Evolutionary conservation across 192 early-diverging fungal species (phyloP).

Genomic region (Coemansia pectinata): DNA sequence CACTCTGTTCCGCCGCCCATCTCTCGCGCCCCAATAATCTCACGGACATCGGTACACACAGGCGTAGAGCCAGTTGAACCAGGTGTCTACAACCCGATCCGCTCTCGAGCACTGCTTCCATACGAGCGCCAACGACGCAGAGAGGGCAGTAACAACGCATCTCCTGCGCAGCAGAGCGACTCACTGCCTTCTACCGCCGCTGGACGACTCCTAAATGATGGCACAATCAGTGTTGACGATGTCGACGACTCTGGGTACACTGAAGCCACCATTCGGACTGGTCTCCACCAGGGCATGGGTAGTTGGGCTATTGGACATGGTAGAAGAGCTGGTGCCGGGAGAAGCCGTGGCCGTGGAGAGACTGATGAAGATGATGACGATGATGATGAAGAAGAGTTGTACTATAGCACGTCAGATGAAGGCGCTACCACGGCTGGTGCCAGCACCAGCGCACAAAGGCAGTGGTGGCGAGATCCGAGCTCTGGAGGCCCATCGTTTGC

Average conservation of each 20-base stretch:
- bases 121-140: conserved; percentile 21
- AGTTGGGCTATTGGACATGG: not conserved
- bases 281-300: not conserved
- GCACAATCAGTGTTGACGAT: conserved; percentile 42
- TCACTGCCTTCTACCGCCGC: not conserved
- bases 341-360: not conserved
- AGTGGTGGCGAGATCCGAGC: not conserved
- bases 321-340: not conserved
- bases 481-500: not conserved
- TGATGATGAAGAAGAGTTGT: not conserved
- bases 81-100: conserved; percentile 44
- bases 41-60: conserved; percentile 12
- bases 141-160: not conserved
- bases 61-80: conserved; percentile 44
- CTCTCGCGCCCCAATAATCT: conserved; percentile 12
- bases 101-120: conserved; percentile 41
- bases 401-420: not conserved
- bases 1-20: conserved; percentile 1
- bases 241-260: conserved; percentile 30
- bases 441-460: not conserved
- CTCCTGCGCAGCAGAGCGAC: not conserved
- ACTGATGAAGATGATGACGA: conserved; percentile 1
- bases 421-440: not conserved
- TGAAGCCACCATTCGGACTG: not conserved
- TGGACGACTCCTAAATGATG: conserved; percentile 15